Base-by-base conservation (phyloP, 352 stramenopile genomes). In the Chrysophaeum taylorii region DNA sequence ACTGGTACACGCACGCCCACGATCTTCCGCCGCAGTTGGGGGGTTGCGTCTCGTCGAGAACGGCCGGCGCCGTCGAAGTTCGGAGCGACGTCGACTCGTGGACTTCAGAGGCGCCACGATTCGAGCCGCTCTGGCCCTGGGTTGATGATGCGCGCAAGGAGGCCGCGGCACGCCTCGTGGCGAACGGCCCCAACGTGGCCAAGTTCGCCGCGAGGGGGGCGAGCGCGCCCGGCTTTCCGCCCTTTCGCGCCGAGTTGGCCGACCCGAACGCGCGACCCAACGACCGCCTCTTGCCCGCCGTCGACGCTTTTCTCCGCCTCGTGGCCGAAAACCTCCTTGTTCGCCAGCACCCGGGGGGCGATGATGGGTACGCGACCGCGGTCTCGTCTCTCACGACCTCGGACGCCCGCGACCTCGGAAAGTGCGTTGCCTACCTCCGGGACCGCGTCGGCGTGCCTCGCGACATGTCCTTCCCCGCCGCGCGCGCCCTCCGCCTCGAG, bases 1-100 rank as follows among this genome's bases (percentile, higher is more conserved):
- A 91, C 72, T 90, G 89, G 69, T 88, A 89, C 73, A 90, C 85
- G 23, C 84, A 90, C 72, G 81, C 74, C 38, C 85, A 86, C 78
- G 84, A 89, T 71, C 74, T 91, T 29, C 85, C 86, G 33, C 85
- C 86, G 16, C 83, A 91, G 72, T 71, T 90, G 37, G 86, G 86
- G 27, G 80, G 83, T 25, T 86, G 79, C 68, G 39, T 70, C 0
- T 71, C 63, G n/a, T 69, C 77, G 52, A 12, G n/a, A 18, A 25
- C 60, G 9, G 37, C 37, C 23, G 60, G 5, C 60, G 41, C 60
- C 41, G 16, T 35, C 9, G 73, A 78, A 60, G n/a, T 64, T 31
- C 71, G 78, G 70, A 54, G 76, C 36, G 73, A 76, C 23, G 84
- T 85, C 52, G 80, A 87, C 60, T 31, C 33, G 16, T 72, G 75